phyloP scores from a whole-genome alignment of 2,329 filamentous ascomycete genomes.

The Pseudomassariella vexata region DNA sequence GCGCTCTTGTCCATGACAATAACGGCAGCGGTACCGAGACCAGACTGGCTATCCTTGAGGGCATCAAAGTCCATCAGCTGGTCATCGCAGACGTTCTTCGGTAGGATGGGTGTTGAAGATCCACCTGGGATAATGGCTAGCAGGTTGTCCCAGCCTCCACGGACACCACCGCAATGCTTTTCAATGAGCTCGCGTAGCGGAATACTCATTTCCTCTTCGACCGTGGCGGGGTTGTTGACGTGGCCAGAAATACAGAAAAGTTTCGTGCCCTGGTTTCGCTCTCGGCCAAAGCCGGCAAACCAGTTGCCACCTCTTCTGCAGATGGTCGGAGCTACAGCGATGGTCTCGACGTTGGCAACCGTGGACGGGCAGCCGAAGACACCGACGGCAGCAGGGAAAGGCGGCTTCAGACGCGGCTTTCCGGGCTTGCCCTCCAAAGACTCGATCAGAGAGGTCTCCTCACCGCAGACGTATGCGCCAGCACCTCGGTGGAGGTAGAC shows the following conservation, averaged over 20 bases:
- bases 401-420: slow-evolving; percentile 97
- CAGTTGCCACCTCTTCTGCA: slow-evolving; percentile 85
- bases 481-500: slow-evolving; percentile 94
- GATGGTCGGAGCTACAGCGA: slow-evolving; percentile 93
- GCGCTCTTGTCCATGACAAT: slow-evolving; percentile 99
- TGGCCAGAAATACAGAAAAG: slow-evolving; percentile 97
- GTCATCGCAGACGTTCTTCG: slow-evolving; percentile 83
- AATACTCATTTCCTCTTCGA: slow-evolving; percentile 99
- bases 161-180: slow-evolving; percentile 94
- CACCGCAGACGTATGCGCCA: slow-evolving; percentile 95
- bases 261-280: slow-evolving; percentile 96
- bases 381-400: slow-evolving; percentile 94
- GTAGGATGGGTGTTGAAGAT: slow-evolving; percentile 92
- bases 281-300: slow-evolving; percentile 91
- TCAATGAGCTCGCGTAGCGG: slow-evolving; percentile 94
- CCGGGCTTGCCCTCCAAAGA: slow-evolving; percentile 97
- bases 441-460: slow-evolving; percentile 97
- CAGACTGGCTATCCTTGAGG: slow-evolving; percentile 94
- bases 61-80: slow-evolving; percentile 99
- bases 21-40: slow-evolving; percentile 93
- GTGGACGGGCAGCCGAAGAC: slow-evolving; percentile 97
- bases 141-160: slow-evolving; percentile 96
- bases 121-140: slow-evolving; percentile 93
- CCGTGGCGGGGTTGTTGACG: slow-evolving; percentile 96
- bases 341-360: slow-evolving; percentile 95